phyloP scores from a whole-genome alignment of 495 filamentous ascomycete species.

The Parachaetomium inaequale region DNA sequence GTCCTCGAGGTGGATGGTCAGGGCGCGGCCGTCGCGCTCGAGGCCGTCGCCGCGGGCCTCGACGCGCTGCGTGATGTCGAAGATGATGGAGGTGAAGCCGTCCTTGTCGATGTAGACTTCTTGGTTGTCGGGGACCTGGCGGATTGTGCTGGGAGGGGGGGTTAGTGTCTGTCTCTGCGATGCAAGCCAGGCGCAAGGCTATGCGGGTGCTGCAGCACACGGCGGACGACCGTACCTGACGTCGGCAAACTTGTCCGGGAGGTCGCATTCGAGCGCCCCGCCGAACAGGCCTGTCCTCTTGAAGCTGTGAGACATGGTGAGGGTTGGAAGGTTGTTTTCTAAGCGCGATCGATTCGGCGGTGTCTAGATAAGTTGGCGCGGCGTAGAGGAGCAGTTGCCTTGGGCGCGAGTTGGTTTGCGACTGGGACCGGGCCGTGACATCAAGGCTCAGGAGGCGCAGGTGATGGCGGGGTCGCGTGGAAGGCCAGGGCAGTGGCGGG shows the following conservation, averaged over 20 bases:
- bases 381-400: background rate
- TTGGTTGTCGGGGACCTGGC: conserved; percentile 90
- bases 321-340: background rate
- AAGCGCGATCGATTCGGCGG: background rate
- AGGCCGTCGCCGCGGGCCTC: conserved; percentile 41
- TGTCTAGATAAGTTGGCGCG: background rate
- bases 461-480: conserved; percentile 9
- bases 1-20: conserved; percentile 74
- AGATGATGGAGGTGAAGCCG: conserved; percentile 69
- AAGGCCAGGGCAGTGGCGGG: background rate
- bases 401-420: conserved; percentile 13
- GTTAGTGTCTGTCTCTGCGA: background rate
- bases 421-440: conserved; percentile 12
- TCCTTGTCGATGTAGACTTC: conserved; percentile 90
- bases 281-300: conserved; percentile 67
- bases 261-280: conserved; percentile 68
- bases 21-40: conserved; percentile 62
- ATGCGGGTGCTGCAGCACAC: background rate
- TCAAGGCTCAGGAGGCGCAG: background rate
- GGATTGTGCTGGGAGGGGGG: conserved; percentile 57
- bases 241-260: conserved; percentile 73
- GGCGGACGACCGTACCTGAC: conserved; percentile 56
- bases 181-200: background rate
- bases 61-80: conserved; percentile 83
- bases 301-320: conserved; percentile 35